These are phyloP conservation scores for Apostasia shenzhenica DNA, from an alignment of 106 monocot genomes.

Conservation along the genomic window DNA sequence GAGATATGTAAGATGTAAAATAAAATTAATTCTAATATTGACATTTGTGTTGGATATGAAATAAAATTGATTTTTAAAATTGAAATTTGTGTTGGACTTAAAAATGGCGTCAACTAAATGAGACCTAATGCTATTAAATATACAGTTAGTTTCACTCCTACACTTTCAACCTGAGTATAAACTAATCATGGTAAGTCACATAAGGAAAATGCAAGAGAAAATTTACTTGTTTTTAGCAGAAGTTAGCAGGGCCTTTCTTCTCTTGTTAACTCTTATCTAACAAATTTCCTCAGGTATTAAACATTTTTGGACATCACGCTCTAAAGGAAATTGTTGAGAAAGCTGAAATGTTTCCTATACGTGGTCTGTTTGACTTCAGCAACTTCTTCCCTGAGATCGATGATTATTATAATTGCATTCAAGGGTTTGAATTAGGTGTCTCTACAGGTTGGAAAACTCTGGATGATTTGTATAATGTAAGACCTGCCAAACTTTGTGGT, in stretches of 20 bases:
- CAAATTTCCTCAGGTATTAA: constrained; percentile 42
- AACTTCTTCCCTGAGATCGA: constrained; percentile 74
- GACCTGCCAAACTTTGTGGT: constrained; percentile 7
- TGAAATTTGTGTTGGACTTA: too few relatives aligned
- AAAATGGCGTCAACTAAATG: too few relatives aligned
- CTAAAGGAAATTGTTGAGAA: constrained; percentile 49
- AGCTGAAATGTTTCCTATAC: constrained; percentile 84
- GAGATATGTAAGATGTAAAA: too few relatives aligned
- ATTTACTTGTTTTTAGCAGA: too few relatives aligned
- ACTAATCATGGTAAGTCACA: too few relatives aligned
- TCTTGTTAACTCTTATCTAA: neutral
- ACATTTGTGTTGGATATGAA: too few relatives aligned
- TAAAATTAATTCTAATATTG: too few relatives aligned
- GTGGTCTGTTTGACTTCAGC: constrained; percentile 71
- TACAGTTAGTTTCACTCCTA: too few relatives aligned
- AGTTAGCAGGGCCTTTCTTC: neutral
- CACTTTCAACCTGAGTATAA: too few relatives aligned
- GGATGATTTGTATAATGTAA: constrained; percentile 74
- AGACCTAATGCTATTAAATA: too few relatives aligned
- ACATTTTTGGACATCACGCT: constrained; percentile 43
- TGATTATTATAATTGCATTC: constrained; percentile 55
- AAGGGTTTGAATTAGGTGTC: constrained; percentile 55
- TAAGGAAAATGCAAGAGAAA: too few relatives aligned
- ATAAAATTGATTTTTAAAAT: too few relatives aligned
- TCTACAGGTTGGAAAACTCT: constrained; percentile 82